Conservation (phyloP, 768 basidiomycete genomes). For the Termitomyces sp. region DNA sequence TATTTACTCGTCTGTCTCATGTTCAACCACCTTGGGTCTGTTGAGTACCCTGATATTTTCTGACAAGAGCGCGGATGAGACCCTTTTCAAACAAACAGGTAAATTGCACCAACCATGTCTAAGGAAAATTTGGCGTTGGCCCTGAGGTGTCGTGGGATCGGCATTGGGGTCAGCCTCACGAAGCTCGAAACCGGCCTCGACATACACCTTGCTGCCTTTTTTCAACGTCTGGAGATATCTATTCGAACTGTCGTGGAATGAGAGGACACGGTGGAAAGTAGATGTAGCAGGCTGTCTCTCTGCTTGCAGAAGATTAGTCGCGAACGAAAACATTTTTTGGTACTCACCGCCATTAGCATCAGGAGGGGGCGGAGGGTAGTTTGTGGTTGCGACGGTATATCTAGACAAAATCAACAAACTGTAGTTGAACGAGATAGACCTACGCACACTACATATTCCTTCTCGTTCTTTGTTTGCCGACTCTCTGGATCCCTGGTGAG, state of each 20-base stretch:
- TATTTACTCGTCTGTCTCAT: slow-evolving; percentile 7
- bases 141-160: slow-evolving; percentile 62
- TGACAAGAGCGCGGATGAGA: slow-evolving; percentile 21
- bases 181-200: slow-evolving; percentile 76
- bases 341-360: slow-evolving; percentile 60
- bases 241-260: slow-evolving; percentile 61
- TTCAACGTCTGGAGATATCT: slow-evolving; percentile 60
- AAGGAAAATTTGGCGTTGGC: slow-evolving; percentile 81
- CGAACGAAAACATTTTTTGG: neutral
- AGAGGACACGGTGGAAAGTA: slow-evolving; percentile 77
- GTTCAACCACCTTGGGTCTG: slow-evolving; percentile 7
- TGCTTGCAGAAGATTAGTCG: slow-evolving; percentile 20
- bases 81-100: neutral
- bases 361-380: slow-evolving; percentile 53
- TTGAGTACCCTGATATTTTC: slow-evolving; percentile 53
- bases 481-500: slow-evolving; percentile 70
- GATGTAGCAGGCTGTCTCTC: slow-evolving; percentile 50
- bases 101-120: slow-evolving; percentile 57
- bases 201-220: slow-evolving; percentile 76
- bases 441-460: slow-evolving; percentile 74
- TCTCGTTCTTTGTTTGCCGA: slow-evolving; percentile 65
- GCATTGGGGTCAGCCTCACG: slow-evolving; percentile 66
- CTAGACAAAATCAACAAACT: slow-evolving; percentile 30
- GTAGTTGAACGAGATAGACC: neutral
- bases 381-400: slow-evolving; percentile 75